These are phyloP conservation scores for Arthrocladium fulminans DNA, from an alignment of 2,329 filamentous ascomycete species.

Conservation along the genomic window DNA sequence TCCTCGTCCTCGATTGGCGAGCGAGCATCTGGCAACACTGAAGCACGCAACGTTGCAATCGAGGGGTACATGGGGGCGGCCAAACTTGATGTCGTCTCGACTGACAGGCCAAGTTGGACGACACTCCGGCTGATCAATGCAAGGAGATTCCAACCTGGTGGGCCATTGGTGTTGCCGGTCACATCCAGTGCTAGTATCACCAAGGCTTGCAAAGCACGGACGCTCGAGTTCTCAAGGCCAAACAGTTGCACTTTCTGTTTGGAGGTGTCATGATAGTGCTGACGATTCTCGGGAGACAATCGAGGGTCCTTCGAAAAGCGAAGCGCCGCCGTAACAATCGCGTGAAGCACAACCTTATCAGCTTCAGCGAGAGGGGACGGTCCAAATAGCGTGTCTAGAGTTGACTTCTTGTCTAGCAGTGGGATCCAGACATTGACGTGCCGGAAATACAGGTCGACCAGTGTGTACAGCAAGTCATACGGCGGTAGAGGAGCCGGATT, in stretches of 20 bases:
- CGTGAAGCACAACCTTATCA: constrained; percentile 73
- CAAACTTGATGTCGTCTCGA: constrained; percentile 70
- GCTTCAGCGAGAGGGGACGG: constrained; percentile 44
- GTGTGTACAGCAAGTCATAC: constrained; percentile 62
- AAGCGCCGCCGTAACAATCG: constrained; percentile 79
- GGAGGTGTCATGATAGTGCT: constrained; percentile 67
- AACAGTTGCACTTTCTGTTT: constrained; percentile 83
- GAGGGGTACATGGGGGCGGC: constrained; percentile 72
- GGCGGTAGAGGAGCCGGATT: constrained; percentile 47
- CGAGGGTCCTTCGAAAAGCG: constrained; percentile 71
- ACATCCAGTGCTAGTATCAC: constrained; percentile 81
- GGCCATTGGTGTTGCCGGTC: constrained; percentile 77
- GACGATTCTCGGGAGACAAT: constrained; percentile 62
- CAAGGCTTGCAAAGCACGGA: constrained; percentile 76
- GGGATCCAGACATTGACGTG: constrained; percentile 80
- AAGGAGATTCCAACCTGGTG: constrained; percentile 84
- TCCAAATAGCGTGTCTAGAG: constrained; percentile 73
- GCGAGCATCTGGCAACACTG: constrained; percentile 70
- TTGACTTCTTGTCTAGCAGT: constrained; percentile 76
- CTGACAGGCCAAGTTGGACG: constrained; percentile 75
- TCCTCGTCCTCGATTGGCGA: constrained; percentile 88
- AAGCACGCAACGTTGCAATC: constrained; percentile 76
- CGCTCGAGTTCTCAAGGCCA: constrained; percentile 79
- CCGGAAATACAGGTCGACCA: constrained; percentile 70
- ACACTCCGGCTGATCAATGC: constrained; percentile 81